Base-by-base conservation (phyloP, 208 protist genomes). In the Crithidia acanthocephali region DNA sequence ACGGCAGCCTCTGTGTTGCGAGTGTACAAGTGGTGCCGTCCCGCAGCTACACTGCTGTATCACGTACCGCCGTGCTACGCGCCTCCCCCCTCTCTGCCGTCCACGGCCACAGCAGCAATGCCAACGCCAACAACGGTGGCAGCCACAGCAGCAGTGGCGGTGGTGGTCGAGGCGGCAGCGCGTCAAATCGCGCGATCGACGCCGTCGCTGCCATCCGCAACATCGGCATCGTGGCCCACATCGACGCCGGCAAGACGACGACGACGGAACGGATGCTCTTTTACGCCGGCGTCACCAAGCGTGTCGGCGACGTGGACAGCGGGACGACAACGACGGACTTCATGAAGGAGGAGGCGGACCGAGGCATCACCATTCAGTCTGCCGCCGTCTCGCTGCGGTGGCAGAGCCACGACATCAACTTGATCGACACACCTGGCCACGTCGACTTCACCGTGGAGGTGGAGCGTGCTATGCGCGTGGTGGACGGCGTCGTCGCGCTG, bases 381-480 rank as follows among this genome's bases (percentile, higher is more conserved):
- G 97, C 98, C 7, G 95, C 96, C 1, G 96, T 98, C 22, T 93
- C 94, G 18, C 88, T 99, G 18, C 57, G 56, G 32, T 99, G 98
- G 98, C 70, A 59, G 20, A 76, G 81, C 8, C 74, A 96, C 66
- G 33, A 62, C 62, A 91, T 98, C 48, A 97, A 98, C 74, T 75
- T 99, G 1, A 98, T 99, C 59, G 98, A 99, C 87, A 99, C 98
- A 0, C 98, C 98, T 1, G 97, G 98, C 2, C 97, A 99, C 79
- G 95, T 98, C 15, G 98, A 99, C 80, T 99, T 99, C 63, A 98
- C 95, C 20, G 88, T 99, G 37, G 98, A 99, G 75, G 98, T 99
- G 52, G 97, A 99, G 84, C 86, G 98, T 20, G 84, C 93, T 28
- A 84, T 99, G 80, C 92, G 98, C 4, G 97, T 99, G n/a, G 88